phyloP scores from a whole-genome alignment of 148 eudicot species.

The Rhododendron vialii region DNA sequence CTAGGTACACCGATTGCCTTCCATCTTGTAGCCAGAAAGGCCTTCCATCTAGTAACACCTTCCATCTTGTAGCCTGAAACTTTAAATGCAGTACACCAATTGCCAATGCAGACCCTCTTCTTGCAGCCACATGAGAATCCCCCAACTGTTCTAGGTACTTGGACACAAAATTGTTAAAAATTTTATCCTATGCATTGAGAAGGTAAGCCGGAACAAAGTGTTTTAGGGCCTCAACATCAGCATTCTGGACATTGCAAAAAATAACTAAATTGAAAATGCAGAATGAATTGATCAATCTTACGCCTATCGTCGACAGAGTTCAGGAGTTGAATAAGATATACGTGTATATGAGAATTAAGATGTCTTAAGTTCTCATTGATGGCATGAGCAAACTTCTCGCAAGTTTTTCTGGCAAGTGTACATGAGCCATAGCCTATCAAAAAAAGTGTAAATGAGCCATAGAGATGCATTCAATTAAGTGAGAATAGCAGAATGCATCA shows the following conservation, averaged over 20 bases:
- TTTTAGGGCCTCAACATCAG: slow-evolving; percentile 80
- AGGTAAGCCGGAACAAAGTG: slow-evolving; percentile 69
- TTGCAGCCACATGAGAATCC: slow-evolving; percentile 60
- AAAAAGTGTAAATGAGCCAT: no score
- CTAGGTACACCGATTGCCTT: slow-evolving; percentile 67
- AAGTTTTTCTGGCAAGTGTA: slow-evolving; percentile 53
- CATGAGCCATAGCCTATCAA: slow-evolving; percentile 30
- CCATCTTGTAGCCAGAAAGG: slow-evolving; percentile 34
- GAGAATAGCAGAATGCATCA: slow-evolving; percentile 93
- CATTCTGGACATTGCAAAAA: slow-evolving; percentile 43
- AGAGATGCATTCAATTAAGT: slow-evolving; percentile 14
- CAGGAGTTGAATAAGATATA: slow-evolving; percentile 2
- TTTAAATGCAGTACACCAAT: no score
- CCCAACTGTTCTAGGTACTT: slow-evolving; percentile 65
- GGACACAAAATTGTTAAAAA: slow-evolving; percentile 38
- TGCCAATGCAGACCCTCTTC: no score
- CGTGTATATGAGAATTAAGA: slow-evolving; percentile 45
- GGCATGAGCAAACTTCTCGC: slow-evolving; percentile 68
- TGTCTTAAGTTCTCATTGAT: slow-evolving; percentile 83
- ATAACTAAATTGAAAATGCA: neutral
- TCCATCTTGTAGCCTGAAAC: no score
- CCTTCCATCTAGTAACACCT: no score
- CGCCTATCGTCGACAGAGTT: neutral
- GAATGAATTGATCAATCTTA: neutral
- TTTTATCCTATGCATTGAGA: slow-evolving; percentile 46